Conservation (phyloP, 1,139 yeast genomes). For the Diutina rugosa region DNA sequence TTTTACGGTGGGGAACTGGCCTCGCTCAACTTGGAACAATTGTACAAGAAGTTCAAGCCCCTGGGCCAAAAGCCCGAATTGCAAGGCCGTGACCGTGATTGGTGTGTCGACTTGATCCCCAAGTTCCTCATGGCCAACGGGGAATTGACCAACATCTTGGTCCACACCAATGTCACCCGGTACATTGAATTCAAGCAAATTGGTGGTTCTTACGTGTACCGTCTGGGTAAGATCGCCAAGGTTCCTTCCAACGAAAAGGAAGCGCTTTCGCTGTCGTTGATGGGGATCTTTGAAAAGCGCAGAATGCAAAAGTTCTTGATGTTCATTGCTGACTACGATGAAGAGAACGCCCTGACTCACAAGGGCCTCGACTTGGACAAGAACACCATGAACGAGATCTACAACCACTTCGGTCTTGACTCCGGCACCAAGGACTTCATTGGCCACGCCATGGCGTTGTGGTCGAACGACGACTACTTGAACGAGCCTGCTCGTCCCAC, state of each 20-base stretch:
- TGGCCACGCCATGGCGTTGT: slow-evolving; percentile 98
- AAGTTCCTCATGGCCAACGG: slow-evolving; percentile 97
- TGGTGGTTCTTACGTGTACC: slow-evolving; percentile 87
- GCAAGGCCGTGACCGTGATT: slow-evolving; percentile 87
- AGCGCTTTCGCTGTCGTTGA: slow-evolving; percentile 81
- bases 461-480: slow-evolving; percentile 87
- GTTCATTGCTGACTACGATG: slow-evolving; percentile 73
- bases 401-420: slow-evolving; percentile 81
- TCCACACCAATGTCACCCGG: slow-evolving; percentile 90
- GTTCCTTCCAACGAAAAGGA: slow-evolving; percentile 89
- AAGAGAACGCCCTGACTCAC: slow-evolving; percentile 69
- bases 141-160: slow-evolving; percentile 87
- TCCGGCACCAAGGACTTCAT: slow-evolving; percentile 90
- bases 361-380: slow-evolving; percentile 77
- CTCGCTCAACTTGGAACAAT: slow-evolving; percentile 47
- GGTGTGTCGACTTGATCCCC: slow-evolving; percentile 97
- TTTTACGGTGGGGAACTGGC: slow-evolving; percentile 87
- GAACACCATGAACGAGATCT: slow-evolving; percentile 87
- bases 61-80: slow-evolving; percentile 54
- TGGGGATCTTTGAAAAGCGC: slow-evolving; percentile 95
- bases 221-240: slow-evolving; percentile 83
- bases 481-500: slow-evolving; percentile 88
- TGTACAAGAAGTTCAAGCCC: slow-evolving; percentile 63
- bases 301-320: slow-evolving; percentile 88
- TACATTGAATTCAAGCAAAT: slow-evolving; percentile 94